These are phyloP conservation scores for Starmera dryadoides DNA, from an alignment of 805 yeast species.

Conservation along the genomic window DNA sequence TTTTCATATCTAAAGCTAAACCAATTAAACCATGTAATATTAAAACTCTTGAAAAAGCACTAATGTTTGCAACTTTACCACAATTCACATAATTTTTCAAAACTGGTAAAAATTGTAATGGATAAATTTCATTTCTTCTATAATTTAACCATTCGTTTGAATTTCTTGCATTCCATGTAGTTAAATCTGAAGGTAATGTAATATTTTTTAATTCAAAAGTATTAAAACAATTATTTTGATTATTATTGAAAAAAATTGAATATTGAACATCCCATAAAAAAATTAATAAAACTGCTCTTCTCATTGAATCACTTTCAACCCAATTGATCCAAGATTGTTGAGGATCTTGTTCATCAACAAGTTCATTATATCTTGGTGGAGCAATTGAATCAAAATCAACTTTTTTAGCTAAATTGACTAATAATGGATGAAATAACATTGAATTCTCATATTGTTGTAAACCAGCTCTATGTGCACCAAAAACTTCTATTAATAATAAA, in stretches of 20 bases:
- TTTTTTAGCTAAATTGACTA: neutral
- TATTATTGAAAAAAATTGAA: neutral
- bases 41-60: slow-evolving; percentile 1
- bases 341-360: neutral
- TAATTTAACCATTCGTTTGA: slow-evolving; percentile 1
- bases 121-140: neutral
- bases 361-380: neutral
- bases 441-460: neutral
- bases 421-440: neutral
- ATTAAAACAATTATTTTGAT: neutral
- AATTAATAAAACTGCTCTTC: neutral
- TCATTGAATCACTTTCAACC: slow-evolving; percentile 1
- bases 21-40: slow-evolving; percentile 2
- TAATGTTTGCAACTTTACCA: neutral
- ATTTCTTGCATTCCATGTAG: neutral
- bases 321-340: neutral
- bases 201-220: slow-evolving; percentile 1
- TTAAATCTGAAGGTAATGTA: slow-evolving; percentile 1
- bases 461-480: slow-evolving; percentile 2
- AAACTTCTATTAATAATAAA: neutral
- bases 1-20: neutral
- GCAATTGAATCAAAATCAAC: neutral
- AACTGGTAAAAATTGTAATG: neutral
- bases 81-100: neutral
- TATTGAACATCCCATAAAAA: slow-evolving; percentile 2